Conservation (phyloP, 2,329 filamentous ascomycete species). For the Lachnellula hyalina region DNA sequence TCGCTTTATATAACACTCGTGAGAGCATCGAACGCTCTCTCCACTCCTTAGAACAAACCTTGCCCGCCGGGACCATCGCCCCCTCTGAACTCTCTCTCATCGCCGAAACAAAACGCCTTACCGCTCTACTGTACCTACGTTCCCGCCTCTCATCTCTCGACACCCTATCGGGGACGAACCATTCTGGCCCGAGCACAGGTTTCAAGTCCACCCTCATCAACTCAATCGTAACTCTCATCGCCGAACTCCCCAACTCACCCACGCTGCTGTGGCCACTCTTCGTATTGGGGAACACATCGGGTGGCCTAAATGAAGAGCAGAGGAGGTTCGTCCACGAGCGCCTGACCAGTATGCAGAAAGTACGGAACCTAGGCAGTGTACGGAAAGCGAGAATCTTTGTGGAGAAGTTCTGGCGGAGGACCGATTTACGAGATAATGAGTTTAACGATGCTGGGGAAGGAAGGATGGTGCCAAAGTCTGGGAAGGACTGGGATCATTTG, state of each 20-base stretch:
- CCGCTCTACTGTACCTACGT: not conserved
- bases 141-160: not conserved
- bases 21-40: no score
- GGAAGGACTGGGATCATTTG: no score
- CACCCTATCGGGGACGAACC: no score
- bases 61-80: not conserved
- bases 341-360: not conserved
- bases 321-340: slow-evolving; percentile 1
- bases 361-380: slow-evolving; percentile 1
- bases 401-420: not conserved
- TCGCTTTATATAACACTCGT: no score
- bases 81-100: not conserved
- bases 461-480: no score
- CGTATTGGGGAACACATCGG: no score
- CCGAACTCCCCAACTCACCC: not conserved
- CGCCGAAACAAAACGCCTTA: slow-evolving; percentile 1
- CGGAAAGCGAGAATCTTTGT: not conserved
- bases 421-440: no score
- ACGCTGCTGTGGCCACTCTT: not conserved
- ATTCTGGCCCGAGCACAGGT: not conserved
- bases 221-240: not conserved
- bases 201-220: not conserved
- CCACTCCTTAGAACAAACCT: not conserved
- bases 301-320: not conserved
- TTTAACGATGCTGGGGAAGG: not conserved